These are phyloP conservation scores for Spizellomyces punctatus DNA, from an alignment of 192 early-diverging fungal species.

Conservation along the genomic window DNA sequence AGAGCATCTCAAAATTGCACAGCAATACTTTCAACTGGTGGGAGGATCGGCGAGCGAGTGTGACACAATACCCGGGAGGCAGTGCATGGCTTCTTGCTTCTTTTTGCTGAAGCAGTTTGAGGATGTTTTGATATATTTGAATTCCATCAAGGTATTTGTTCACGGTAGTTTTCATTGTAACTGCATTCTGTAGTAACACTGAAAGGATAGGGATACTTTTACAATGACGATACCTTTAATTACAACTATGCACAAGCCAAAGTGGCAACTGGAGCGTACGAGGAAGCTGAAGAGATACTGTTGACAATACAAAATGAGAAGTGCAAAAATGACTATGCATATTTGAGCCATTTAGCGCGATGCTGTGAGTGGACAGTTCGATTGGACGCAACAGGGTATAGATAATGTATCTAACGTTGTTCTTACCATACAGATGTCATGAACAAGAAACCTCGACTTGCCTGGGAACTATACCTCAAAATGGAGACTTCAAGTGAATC, in stretches of 20 bases:
- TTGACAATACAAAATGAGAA: conserved; percentile 61
- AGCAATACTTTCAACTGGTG: conserved; percentile 67
- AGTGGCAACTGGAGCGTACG: conserved; percentile 57
- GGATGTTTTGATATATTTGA: conserved; percentile 65
- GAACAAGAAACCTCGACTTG: conserved; percentile 63
- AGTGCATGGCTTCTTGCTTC: conserved; percentile 67
- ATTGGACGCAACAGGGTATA: not conserved
- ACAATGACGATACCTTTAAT: conserved; percentile 70
- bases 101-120: conserved; percentile 67
- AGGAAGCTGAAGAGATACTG: conserved; percentile 64
- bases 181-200: not conserved
- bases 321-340: conserved; percentile 60
- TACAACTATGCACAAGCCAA: conserved; percentile 67
- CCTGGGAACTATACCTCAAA: conserved; percentile 67
- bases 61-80: conserved; percentile 65
- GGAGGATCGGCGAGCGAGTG: conserved; percentile 63
- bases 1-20: conserved; percentile 65
- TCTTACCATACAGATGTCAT: conserved; percentile 51
- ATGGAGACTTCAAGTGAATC: conserved; percentile 71
- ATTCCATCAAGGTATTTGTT: conserved; percentile 56
- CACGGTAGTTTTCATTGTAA: not conserved
- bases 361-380: conserved; percentile 50
- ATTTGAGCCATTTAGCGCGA: conserved; percentile 57
- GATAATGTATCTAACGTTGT: not conserved
- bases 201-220: conserved; percentile 57